These are phyloP conservation scores for Lonicera japonica DNA, from an alignment of 129 eudicot species.

Conservation along the genomic window DNA sequence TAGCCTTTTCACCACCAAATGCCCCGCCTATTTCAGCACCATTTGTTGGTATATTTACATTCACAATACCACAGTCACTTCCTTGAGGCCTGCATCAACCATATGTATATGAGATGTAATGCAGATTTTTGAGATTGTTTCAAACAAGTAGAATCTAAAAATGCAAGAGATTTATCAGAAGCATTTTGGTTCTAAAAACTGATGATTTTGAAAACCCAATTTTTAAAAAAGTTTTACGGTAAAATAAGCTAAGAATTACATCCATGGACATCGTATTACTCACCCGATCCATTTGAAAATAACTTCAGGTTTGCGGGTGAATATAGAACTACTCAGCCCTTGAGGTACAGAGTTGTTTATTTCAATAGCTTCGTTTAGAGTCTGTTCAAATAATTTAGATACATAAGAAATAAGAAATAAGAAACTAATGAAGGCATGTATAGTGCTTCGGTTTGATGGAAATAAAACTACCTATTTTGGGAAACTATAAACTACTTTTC, in stretches of 20 bases:
- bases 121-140: too few species aligned
- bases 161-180: not conserved
- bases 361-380: constrained; percentile 77
- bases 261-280: too few species aligned
- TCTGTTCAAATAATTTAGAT: constrained; percentile 32
- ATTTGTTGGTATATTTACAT: constrained; percentile 92
- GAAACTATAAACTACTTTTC: not conserved
- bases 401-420: too few species aligned
- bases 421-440: not conserved
- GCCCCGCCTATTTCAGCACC: constrained; percentile 99
- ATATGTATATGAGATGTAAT: not conserved
- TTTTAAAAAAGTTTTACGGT: too few species aligned
- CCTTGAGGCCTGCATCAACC: constrained; percentile 66
- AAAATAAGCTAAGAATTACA: not conserved
- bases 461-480: not conserved
- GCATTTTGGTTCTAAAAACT: not conserved
- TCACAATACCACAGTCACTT: constrained; percentile 96
- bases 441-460: not conserved
- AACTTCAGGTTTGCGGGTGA: constrained; percentile 71
- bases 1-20: constrained; percentile 97
- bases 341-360: constrained; percentile 98
- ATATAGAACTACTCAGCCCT: constrained; percentile 91
- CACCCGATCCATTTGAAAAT: constrained; percentile 96
- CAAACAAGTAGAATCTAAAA: not conserved
- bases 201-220: too few species aligned